Base-by-base conservation (phyloP, 345 rosid genomes). In the Murraya koenigii region DNA sequence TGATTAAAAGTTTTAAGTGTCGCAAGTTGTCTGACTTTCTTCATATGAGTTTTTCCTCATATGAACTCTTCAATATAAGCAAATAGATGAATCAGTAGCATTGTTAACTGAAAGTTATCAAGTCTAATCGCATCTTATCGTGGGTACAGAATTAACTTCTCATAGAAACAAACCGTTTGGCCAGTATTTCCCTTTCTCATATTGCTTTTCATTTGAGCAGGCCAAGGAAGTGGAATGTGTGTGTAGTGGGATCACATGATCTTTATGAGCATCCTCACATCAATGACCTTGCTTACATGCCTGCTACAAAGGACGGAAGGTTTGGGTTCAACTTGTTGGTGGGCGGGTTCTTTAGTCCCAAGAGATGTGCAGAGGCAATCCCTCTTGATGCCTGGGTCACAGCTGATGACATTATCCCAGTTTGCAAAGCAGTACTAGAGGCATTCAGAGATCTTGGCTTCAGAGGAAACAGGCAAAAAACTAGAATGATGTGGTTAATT, bases 401-500 rank as follows among this genome's bases (percentile, higher is more conserved):
- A 0, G 92, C 89, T 3, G 98, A 91, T 70, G 99, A 92, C 17
- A 88, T 92, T 61, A 63, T 90, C 66, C 89, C 96, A 2, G 67
- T 85, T 22, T 93, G 99, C 84, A 92, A 84, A 79, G 98, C 99
- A 19, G 84, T 93, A 44, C 80, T 93, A 6, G 97, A 93, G 87
- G 90, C 97, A 23, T 95, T 67, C 67, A 87, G 98, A 81, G 99
- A 96, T 90, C 98, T 96, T 77, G 98, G 99, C 41, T 22, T 10
- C 59, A 86, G 99, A 81, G 97, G 98, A 66, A 96, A 92, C 82
- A 83, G 98, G 79, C 99, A 93, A 69, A 96, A 84, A 81, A 93
- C 97, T 0, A 89, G 99, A 83, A 96, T 96, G 97, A 96, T 93
- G 99, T 96, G 99, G 98, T 77, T 96, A 75, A 92, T 96, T 39